Conservation (phyloP, 306 rosid species). For the Canavalia gladiata region DNA sequence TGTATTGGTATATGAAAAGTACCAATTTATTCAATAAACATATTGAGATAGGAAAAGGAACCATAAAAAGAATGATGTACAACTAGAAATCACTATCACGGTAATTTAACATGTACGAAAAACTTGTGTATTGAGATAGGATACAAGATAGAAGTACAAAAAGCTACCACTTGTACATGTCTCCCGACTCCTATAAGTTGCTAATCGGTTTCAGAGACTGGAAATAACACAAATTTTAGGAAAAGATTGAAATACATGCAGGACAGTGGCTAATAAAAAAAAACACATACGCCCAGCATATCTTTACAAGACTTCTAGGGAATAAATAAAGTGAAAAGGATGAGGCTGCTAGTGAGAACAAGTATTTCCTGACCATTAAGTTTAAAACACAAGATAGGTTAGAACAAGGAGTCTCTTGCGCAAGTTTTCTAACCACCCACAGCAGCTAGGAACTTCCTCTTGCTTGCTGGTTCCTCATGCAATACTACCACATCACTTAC, state of each 20-base stretch:
- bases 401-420: constrained; percentile 33
- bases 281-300: constrained; percentile 59
- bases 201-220: constrained; percentile 44
- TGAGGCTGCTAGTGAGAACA: constrained; percentile 44
- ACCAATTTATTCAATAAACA: too few relatives aligned
- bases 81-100: constrained; percentile 1
- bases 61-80: constrained; percentile 13
- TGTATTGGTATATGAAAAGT: not conserved
- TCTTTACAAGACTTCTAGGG: constrained; percentile 31
- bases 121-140: constrained; percentile 11
- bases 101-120: constrained; percentile 11
- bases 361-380: constrained; percentile 34
- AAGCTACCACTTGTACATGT: constrained; percentile 33
- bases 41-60: not conserved
- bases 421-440: constrained; percentile 57
- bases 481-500: constrained; percentile 79
- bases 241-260: constrained; percentile 59
- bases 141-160: constrained; percentile 33
- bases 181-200: constrained; percentile 38
- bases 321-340: constrained; percentile 34
- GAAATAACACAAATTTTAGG: constrained; percentile 45
- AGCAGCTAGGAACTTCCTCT: constrained; percentile 78
- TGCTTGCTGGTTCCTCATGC: constrained; percentile 84
- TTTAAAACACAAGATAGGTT: constrained; percentile 50
- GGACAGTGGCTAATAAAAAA: constrained; percentile 58